Evolutionary conservation across 73 alveolate species (phyloP), one percentile per base, ranked within the genome.

Genomic region (Paramecium pentaurelia): DNA sequence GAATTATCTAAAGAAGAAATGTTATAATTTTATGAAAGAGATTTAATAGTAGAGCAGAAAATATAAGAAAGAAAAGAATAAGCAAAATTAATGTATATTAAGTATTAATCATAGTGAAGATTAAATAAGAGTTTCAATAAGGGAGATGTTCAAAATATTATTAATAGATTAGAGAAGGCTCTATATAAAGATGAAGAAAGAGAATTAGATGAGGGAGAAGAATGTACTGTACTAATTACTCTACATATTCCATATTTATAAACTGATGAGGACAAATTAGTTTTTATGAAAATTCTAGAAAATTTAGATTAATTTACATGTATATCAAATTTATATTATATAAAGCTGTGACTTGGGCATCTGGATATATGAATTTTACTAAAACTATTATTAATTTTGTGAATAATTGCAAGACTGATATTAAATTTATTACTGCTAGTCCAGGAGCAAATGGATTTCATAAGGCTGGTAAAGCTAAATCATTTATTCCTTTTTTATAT

Each of bases 351-450:
- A 40, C 44, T 32, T 80, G 91, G 91, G 91, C 73, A 45, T 80
- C 91, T 45, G 91, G 91, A 8, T 80, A 80, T 80, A 80, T 80
- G 91, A 80, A 80, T 80, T 80, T 80, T 47, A 80, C 77, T 12
- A 42, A 40, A 5, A 28, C 47, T 9, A 80, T 80, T 9, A 47
- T 42, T 25, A 80, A 80, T 18, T 40, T 10, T 44, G 45, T 80
- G 1, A 80, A 80, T 49, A 47, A 80, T 44, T 44, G 77, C 49
- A 16, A 45, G 16, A 80, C 47, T 20, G 44, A 28, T 32, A 80
- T 80, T 80, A 80, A 80, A 47, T 49, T 80, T 6, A 18, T 80
- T 7, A 80, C 91, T 20, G 91, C 91, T 3, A 45, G 77, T 27
- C 91, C 91, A 11, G 25, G 4, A 8, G 91, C 91, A 12, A 80